Percentiles rank a stretch among this genome's conserved stretches.
phyloP scores from a whole-genome alignment of 2,329 filamentous ascomycete species.

The Fusarium haematococcum region DNA sequence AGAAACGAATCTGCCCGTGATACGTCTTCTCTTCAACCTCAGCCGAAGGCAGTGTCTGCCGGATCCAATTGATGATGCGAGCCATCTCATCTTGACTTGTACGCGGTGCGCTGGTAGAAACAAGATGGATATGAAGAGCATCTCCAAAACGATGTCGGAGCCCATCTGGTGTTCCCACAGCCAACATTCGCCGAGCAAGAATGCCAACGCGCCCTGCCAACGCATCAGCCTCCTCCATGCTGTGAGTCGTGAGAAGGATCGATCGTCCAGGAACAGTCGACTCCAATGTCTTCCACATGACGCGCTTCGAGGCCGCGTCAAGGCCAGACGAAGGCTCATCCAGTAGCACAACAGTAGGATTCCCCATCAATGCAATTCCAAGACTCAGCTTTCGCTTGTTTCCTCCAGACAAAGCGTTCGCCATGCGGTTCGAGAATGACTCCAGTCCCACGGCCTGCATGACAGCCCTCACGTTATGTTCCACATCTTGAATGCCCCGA shows the following conservation, averaged over 20 bases:
- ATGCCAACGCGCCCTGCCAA: constrained; percentile 87
- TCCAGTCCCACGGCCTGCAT: constrained; percentile 83
- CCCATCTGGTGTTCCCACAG: constrained; percentile 79
- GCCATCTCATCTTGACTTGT: constrained; percentile 77
- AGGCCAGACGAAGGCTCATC: constrained; percentile 92
- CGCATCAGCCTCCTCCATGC: constrained; percentile 95
- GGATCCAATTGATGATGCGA: constrained; percentile 74
- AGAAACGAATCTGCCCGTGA: constrained; percentile 90
- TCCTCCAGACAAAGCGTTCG: constrained; percentile 83
- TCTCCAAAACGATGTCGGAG: constrained; percentile 82
- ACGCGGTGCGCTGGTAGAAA: constrained; percentile 79
- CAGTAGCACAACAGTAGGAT: constrained; percentile 86
- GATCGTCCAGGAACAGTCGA: constrained; percentile 81
- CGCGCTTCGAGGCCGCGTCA: constrained; percentile 88
- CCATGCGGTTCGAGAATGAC: constrained; percentile 79
- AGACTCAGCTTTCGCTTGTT: constrained; percentile 94
- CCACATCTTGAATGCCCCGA: constrained; percentile 79
- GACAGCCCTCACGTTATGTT: constrained; percentile 82
- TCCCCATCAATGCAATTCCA: constrained; percentile 92
- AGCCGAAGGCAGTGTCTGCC: constrained; percentile 69
- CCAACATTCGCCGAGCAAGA: constrained; percentile 86
- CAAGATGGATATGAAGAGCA: constrained; percentile 83
- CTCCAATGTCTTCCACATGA: constrained; percentile 91
- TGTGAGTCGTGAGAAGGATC: constrained; percentile 90
- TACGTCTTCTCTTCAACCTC: constrained; percentile 79